Evolutionary conservation across 176 grass and related monocot genomes (phyloP), one percentile per base, ranked within the genome.

Genomic region (Musa beccarii): DNA sequence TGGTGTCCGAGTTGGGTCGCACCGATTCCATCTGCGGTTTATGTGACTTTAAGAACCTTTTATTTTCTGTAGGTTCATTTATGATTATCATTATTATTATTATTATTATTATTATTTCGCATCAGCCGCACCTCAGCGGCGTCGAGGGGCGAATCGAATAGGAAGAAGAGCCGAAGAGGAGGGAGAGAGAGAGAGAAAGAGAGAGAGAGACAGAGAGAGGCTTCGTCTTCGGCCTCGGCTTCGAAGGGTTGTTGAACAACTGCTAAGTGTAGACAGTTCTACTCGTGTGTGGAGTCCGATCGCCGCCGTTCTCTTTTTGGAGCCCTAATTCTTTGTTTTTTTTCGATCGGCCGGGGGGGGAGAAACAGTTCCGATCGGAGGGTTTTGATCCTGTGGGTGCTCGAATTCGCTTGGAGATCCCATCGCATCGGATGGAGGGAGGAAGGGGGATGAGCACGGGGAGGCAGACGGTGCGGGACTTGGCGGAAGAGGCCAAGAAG

Each of bases 401-500:
- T 1, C 10, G 20, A 13, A 22, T 6, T 14, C 8, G 65, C 20
- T 2, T 20, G 69, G 62, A 22, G 8, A 70, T 71, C 26, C 2
- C 63, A 76, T 72, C 59, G 71, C 67, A 63, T 24, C 49, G 64
- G 34, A 59, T 34, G 25, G 75, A 14, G 34, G 20, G 68, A 57
- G 75, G 34, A 70, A 64, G n/a, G 74, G 77, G 72, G 71, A 63
- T 83, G 76, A 80, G 68, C 29, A 53, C 51, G 68, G 24, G 74
- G 52, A 76, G 52, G 52, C 66, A 74, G 20, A 81, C 76, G 69
- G 26, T 76, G 79, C 73, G 68, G 26, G 76, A 75, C 53, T 74
- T 89, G 80, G 83, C 19, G 73, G 85, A 87, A 72, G 85, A 87
- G 81, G 75, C 80, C 53, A 76, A 80, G 77, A 75, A 87, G 65